A percentile compares a stretch with the other conserved stretches of the same genome.
phyloP scores from a whole-genome alignment of 441 rosid genomes.

The Jatropha podagrica region DNA sequence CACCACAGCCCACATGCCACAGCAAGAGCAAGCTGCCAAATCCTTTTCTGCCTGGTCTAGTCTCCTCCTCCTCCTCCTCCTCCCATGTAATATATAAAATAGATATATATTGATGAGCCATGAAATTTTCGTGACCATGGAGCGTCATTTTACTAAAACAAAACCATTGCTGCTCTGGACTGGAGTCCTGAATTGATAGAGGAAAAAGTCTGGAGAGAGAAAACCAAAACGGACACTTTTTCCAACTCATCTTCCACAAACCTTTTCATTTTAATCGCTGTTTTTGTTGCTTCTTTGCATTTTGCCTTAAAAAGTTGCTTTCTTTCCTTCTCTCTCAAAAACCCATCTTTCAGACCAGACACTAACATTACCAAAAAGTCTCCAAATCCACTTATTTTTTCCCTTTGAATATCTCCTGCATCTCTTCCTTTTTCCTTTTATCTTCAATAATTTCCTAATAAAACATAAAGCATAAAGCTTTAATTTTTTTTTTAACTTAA shows the following conservation, averaged over 20 bases:
- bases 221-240: background rate
- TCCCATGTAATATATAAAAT: background rate
- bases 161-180: no score
- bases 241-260: slow-evolving; percentile 19
- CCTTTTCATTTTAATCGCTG: background rate
- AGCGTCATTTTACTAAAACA: slow-evolving; percentile 7
- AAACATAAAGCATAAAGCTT: background rate
- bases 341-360: background rate
- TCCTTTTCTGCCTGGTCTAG: background rate
- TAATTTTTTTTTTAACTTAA: background rate
- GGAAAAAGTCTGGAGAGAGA: background rate
- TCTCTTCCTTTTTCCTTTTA: slow-evolving; percentile 12
- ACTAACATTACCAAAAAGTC: background rate
- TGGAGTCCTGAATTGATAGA: background rate
- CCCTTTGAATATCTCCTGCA: slow-evolving; percentile 37
- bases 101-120: slow-evolving; percentile 1
- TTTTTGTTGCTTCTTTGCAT: background rate
- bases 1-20: slow-evolving; percentile 1
- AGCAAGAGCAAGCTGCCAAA: slow-evolving; percentile 26
- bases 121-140: slow-evolving; percentile 19
- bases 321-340: background rate
- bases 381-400: slow-evolving; percentile 9
- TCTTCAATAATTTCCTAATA: slow-evolving; percentile 24
- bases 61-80: background rate
- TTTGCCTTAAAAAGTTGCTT: background rate